Evolutionary conservation across 2,329 filamentous ascomycete genomes (phyloP), one percentile per base, ranked within the genome.

Genomic region (Pseudogymnoascus sp.): DNA sequence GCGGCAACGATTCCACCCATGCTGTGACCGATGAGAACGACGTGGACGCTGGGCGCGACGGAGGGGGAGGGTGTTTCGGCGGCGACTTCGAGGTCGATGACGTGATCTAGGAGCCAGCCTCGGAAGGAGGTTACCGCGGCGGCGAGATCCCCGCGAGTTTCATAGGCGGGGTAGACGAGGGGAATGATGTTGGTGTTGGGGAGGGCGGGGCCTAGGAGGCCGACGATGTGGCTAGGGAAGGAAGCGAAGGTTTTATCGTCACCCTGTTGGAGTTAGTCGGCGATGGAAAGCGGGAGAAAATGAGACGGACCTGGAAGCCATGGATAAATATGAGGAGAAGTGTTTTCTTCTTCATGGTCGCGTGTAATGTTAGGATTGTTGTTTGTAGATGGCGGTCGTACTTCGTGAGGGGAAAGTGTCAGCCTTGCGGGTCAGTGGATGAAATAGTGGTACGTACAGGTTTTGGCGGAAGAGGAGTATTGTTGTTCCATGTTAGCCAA

Each of bases 1-100:
- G 91, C 93, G 9, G 91, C 93, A 54, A 97, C 91, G 68, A 97
- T 97, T 67, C 94, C 94, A 67, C 89, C 89, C 89, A 89, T 97
- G 7, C 88, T 92, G 73, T 97, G 92, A 22, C 92, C 92, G 62
- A 95, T 78, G 14, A 97, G 81, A 54, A 96, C 81, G 28, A 89
- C 88, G 69, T 86, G 87, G 18, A 96, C 90, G 0, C 88, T 91
- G 4, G 91, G 91, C 64, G 95, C 90, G 65, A 96, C 81, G 0
- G 90, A 96, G 0, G 92, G 92, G 4, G 88, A 92, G 1, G 89
- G 83, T 0, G 91, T 93, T 50, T 81, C 80, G 67, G 89, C 88
- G 28, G 82, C 85, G 62, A 97, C 92, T 75, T 99, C 93, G 69
- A 97, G 79, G 73, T 97, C 94, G 68, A 97, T 97, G 68, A 97